These are phyloP conservation scores for Globisporangium ultimum DNA, from an alignment of 352 stramenopile genomes.

Conservation along the genomic window DNA sequence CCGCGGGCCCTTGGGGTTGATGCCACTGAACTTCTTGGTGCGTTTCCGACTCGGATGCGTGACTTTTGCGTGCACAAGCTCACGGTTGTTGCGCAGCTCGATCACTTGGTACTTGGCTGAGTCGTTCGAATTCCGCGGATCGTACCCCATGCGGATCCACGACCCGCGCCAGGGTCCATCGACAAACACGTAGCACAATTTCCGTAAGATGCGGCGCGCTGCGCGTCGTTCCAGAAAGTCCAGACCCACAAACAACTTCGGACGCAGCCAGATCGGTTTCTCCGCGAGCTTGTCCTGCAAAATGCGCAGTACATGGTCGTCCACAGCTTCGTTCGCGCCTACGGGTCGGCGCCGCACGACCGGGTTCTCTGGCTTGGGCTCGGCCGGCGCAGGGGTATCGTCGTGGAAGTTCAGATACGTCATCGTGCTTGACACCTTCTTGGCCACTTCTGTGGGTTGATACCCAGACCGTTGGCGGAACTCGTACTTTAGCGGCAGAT, in stretches of 20 bases:
- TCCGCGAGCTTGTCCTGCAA: constrained; percentile 51
- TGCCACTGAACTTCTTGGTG: constrained; percentile 60
- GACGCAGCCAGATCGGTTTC: constrained; percentile 74
- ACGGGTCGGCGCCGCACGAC: constrained; percentile 45
- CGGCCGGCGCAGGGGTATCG: constrained; percentile 42
- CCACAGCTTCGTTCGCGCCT: constrained; percentile 52
- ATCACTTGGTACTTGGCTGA: constrained; percentile 70
- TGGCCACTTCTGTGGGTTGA: constrained; percentile 48
- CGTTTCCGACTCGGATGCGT: constrained; percentile 64
- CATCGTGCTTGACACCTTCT: constrained; percentile 71
- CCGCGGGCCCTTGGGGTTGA: constrained; percentile 55
- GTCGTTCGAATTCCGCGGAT: constrained; percentile 42
- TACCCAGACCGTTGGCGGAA: constrained; percentile 77
- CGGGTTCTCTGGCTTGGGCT: constrained; percentile 44
- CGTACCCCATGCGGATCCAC: constrained; percentile 83
- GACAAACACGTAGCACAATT: constrained; percentile 83
- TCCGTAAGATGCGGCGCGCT: constrained; percentile 52
- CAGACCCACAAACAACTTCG: constrained; percentile 64
- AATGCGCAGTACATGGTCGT: constrained; percentile 58
- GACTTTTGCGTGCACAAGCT: constrained; percentile 78
- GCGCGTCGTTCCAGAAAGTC: constrained; percentile 59
- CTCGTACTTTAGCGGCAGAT: constrained; percentile 81
- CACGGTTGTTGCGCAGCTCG: constrained; percentile 75
- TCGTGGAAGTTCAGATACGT: constrained; percentile 82
- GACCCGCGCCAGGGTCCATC: constrained; percentile 78